Base-by-base conservation (phyloP, 768 basidiomycete genomes). In the Mycena galericulata region DNA sequence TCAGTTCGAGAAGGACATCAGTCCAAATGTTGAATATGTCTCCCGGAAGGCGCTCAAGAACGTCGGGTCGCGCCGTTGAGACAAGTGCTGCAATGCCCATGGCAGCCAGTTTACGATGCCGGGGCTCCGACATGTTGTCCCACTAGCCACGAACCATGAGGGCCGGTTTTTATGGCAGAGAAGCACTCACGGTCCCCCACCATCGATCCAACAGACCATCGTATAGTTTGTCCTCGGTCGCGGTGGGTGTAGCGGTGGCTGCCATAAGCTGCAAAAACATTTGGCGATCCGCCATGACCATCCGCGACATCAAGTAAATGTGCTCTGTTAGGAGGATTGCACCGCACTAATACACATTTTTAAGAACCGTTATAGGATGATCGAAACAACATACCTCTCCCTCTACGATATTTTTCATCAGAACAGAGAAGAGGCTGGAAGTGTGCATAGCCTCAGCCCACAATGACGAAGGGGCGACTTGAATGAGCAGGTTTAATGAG, bases 21-120 rank as follows among this genome's bases (percentile, higher is more conserved):
- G 92, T 81, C 95, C 95, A 97, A 30, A 96, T 79, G 73, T 94
- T 92, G 78, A 94, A 93, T 27, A 95, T 88, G 72, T 96, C 95
- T 4, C 84, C 86, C 17, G 88, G 85, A 27, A 97, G 79, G 22
- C 92, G 86, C 32, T 86, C 83, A 12, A 97, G 86, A 14, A 95
- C 89, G 72, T 94, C 91, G 0, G 85, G 85, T 24, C 88, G 87
- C 15, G 88, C 93, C 0, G 94, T 94, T 0, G 93, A 88, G 38
- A 94, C 89, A 4, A 97, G 85, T 47, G 86, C 82, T 3, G 93
- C 93, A 47, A 94, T 87, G 2, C 92, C 94, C 84, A 97, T 91
- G 14, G 95, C 94, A 27, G 88, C 81, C 62, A 97, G 83, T 80
- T 97, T 97, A 64, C 96, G 90, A 68, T 92, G 87, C 12, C 91